These are phyloP conservation scores for Gilbertella persicaria DNA, from an alignment of 371 early-diverging fungal species.

Conservation along the genomic window DNA sequence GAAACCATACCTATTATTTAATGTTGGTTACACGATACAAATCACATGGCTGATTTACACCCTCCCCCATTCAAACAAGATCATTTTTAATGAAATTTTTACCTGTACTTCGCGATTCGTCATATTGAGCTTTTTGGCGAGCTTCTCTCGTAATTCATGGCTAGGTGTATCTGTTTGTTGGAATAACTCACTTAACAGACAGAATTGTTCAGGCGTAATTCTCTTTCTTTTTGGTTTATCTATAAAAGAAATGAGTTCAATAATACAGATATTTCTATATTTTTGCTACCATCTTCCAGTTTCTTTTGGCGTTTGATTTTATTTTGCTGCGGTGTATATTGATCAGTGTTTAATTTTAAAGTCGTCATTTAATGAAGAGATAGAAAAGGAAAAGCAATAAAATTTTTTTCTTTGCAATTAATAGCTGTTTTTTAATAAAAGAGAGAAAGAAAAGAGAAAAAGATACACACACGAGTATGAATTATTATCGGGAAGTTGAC, in stretches of 20 bases:
- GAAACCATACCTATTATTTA: conserved; percentile 32
- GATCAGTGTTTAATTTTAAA: conserved; percentile 6
- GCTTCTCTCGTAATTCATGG: conserved; percentile 79
- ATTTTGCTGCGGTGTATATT: background rate
- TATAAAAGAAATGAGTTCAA: background rate
- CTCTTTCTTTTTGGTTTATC: conserved; percentile 71
- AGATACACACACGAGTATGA: no score
- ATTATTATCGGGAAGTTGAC: no score
- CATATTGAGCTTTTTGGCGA: conserved; percentile 87
- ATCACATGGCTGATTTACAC: conserved; percentile 13
- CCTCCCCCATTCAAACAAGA: background rate
- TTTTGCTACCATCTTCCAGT: conserved; percentile 5
- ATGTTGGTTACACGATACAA: conserved; percentile 14
- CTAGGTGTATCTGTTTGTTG: conserved; percentile 87
- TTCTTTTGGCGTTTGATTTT: conserved; percentile 18
- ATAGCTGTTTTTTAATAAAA: no score
- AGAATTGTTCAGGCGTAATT: conserved; percentile 73
- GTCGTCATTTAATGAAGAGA: background rate
- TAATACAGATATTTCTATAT: background rate
- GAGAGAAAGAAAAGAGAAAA: background rate
- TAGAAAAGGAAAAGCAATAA: conserved; percentile 2
- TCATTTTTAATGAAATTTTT: conserved; percentile 8
- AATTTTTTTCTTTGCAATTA: no score
- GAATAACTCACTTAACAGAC: conserved; percentile 66
- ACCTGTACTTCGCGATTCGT: conserved; percentile 93